phyloP scores from a whole-genome alignment of 371 early-diverging fungal genomes.

The Mortierella polycephala region DNA sequence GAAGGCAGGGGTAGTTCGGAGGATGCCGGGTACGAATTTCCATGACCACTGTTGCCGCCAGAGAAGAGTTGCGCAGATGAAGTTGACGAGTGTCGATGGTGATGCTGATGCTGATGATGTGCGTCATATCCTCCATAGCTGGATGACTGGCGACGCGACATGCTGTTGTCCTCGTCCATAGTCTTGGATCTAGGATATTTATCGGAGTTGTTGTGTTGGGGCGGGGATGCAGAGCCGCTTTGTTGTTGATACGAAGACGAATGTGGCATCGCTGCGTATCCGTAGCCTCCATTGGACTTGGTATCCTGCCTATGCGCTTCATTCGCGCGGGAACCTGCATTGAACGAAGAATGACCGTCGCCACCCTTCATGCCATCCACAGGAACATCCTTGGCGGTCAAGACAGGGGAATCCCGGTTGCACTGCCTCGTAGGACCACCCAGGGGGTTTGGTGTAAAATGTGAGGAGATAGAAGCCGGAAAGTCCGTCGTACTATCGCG shows the following conservation, averaged over 20 bases:
- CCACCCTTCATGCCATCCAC: background rate
- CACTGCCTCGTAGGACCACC: background rate
- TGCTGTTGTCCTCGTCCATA: slow-evolving; percentile 21
- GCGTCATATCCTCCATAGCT: slow-evolving; percentile 5
- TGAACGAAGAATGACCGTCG: background rate
- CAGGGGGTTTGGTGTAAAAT: slow-evolving; percentile 21
- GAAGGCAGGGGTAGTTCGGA: background rate
- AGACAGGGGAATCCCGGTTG: slow-evolving; percentile 2
- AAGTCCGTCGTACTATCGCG: slow-evolving; percentile 2
- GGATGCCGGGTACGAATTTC: background rate
- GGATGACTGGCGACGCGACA: background rate
- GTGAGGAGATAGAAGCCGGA: slow-evolving; percentile 27
- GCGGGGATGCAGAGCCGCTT: slow-evolving; percentile 24
- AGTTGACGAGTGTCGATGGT: slow-evolving; percentile 3
- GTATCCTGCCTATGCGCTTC: background rate
- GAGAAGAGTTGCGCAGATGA: slow-evolving; percentile 2
- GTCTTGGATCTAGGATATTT: slow-evolving; percentile 4
- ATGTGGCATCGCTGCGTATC: background rate
- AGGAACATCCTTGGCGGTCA: slow-evolving; percentile 1
- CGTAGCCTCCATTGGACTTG: slow-evolving; percentile 1
- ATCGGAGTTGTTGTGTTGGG: slow-evolving; percentile 7
- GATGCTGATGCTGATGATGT: background rate
- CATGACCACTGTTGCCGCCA: background rate
- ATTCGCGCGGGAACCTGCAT: too few relatives aligned
- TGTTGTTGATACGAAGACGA: slow-evolving; percentile 20